A percentile compares a stretch with the other conserved stretches of the same genome.
Conservation (phyloP, 2,329 filamentous ascomycete genomes). For the Monilinia aucupariae region DNA sequence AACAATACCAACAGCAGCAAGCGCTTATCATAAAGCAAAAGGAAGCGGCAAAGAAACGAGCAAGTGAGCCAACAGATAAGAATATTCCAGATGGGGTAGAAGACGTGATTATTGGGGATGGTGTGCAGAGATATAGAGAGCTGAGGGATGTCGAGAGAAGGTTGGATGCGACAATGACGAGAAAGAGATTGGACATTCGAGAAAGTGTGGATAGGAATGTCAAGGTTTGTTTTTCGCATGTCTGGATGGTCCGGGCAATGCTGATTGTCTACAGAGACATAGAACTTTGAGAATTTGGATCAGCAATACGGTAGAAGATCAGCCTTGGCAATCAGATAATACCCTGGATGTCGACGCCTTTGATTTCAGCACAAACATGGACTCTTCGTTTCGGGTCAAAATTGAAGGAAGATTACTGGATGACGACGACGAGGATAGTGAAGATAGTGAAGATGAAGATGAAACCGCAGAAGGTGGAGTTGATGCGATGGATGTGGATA, state of each 20-base stretch:
- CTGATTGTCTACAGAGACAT: constrained; percentile 50
- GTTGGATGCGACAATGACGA: constrained; percentile 87
- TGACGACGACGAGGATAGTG: constrained; percentile 51
- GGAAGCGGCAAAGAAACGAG: constrained; percentile 71
- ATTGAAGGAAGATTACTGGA: constrained; percentile 84
- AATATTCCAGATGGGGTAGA: constrained; percentile 88
- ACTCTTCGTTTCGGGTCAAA: constrained; percentile 82
- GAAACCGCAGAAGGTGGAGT: constrained; percentile 37
- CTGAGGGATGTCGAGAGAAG: constrained; percentile 82
- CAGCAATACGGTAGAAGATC: constrained; percentile 88
- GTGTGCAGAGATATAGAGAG: constrained; percentile 73
- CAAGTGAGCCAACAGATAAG: constrained; percentile 89
- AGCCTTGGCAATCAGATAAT: constrained; percentile 77
- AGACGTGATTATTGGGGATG: constrained; percentile 74
- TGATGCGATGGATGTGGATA: constrained; percentile 52
- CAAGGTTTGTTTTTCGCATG: constrained; percentile 49
- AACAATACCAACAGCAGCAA: constrained; percentile 12
- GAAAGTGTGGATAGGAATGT: constrained; percentile 71
- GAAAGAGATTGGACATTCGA: constrained; percentile 85
- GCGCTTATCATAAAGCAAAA: constrained; percentile 42
- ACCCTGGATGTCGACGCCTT: constrained; percentile 67
- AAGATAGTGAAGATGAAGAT: constrained; percentile 45
- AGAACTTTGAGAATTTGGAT: constrained; percentile 90
- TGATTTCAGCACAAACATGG: constrained; percentile 71
- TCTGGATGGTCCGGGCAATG: background rate